phyloP scores from a whole-genome alignment of 1,284 basidiomycete species.

The Cryptococcus sp. region DNA sequence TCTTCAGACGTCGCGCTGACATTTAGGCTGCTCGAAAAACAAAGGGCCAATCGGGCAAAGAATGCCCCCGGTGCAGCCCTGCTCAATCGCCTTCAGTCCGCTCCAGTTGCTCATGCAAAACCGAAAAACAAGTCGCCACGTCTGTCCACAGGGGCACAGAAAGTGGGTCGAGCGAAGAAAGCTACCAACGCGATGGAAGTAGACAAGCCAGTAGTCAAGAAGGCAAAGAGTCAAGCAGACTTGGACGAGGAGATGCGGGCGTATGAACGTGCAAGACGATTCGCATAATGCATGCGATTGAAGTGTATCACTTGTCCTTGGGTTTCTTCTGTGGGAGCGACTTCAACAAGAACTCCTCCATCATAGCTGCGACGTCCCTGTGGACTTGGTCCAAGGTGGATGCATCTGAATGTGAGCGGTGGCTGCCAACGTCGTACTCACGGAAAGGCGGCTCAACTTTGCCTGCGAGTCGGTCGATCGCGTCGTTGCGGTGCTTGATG shows the following conservation, averaged over 20 bases:
- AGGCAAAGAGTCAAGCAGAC: conserved; percentile 43
- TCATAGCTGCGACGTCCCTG: conserved; percentile 36
- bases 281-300: conserved; percentile 18
- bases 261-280: conserved; percentile 42
- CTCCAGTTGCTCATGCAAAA: conserved; percentile 12
- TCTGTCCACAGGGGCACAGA: conserved; percentile 19
- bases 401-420: conserved; percentile 17
- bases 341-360: conserved; percentile 35
- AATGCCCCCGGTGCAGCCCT: conserved; percentile 34
- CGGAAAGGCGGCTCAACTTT: conserved; percentile 44
- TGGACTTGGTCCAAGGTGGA: conserved; percentile 34
- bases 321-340: conserved; percentile 25
- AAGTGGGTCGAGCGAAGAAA: conserved; percentile 42
- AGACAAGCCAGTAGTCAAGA: conserved; percentile 29
- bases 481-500: conserved; percentile 18
- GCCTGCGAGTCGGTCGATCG: conserved; percentile 17
- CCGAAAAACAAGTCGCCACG: conserved; percentile 16
- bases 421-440: conserved; percentile 19
- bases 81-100: conserved; percentile 33
- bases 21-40: conserved; percentile 39
- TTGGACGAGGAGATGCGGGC: conserved; percentile 49
- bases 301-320: conserved; percentile 4
- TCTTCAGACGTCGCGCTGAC: neutral
- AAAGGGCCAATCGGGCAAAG: conserved; percentile 39
- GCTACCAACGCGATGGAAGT: conserved; percentile 38